Percentiles rank a stretch among this genome's conserved stretches.
These are phyloP conservation scores for Ballota nigra DNA, from an alignment of 257 asterid species.

Conservation along the genomic window DNA sequence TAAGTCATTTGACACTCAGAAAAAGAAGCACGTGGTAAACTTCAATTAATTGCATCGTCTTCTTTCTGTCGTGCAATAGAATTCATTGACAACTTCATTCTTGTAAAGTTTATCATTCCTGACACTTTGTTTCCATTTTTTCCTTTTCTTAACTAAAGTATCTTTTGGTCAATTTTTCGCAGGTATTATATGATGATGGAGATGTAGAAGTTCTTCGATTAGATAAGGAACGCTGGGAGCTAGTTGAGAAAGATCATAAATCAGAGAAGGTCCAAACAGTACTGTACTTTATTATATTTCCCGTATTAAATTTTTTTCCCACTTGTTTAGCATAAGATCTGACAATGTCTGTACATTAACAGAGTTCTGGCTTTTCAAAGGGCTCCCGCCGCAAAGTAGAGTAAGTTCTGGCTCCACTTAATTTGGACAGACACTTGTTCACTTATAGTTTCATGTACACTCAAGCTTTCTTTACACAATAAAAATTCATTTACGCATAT, in stretches of 20 bases:
- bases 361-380: constrained; percentile 63
- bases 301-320: constrained; percentile 2
- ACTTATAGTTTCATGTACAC: constrained; percentile 11
- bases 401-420: constrained; percentile 49
- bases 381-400: constrained; percentile 40
- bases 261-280: constrained; percentile 37
- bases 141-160: neutral
- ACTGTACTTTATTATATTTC: neutral
- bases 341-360: constrained; percentile 39
- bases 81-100: neutral
- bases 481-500: neutral
- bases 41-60: constrained; percentile 19
- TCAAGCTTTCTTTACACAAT: neutral
- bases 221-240: constrained; percentile 50
- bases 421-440: neutral
- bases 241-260: constrained; percentile 29
- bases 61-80: constrained; percentile 8
- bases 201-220: constrained; percentile 56
- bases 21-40: constrained; percentile 89
- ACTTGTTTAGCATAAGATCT: constrained; percentile 21
- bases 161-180: neutral
- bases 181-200: constrained; percentile 47
- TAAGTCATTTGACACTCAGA: constrained; percentile 79
- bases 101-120: neutral
- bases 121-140: neutral